Percentiles rank a stretch among this genome's conserved stretches.
These are phyloP conservation scores for Aquilaria agallochum DNA, from an alignment of 441 rosid species.

Conservation along the genomic window DNA sequence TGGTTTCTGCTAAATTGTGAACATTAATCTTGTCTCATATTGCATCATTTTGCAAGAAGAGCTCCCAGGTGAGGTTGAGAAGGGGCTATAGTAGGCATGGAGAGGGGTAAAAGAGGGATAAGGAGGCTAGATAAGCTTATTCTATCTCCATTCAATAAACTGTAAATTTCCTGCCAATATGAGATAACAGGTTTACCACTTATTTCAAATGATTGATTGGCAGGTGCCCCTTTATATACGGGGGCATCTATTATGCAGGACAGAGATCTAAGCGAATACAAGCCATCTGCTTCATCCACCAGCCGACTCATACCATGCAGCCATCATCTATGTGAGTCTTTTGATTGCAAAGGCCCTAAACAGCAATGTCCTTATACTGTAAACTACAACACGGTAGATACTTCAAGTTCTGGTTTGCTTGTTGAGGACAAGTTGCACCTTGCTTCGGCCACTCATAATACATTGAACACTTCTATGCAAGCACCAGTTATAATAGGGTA, in stretches of 20 bases:
- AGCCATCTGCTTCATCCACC: constrained; percentile 63
- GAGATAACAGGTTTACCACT: constrained; percentile 66
- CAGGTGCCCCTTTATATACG: constrained; percentile 87
- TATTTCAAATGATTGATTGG: constrained; percentile 88
- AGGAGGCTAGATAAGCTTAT: too few species aligned
- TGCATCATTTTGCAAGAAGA: too few species aligned
- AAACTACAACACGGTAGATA: constrained; percentile 43
- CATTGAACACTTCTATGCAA: constrained; percentile 43
- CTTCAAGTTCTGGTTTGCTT: constrained; percentile 79
- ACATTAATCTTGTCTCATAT: too few species aligned
- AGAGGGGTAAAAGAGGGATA: too few species aligned
- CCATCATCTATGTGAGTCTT: constrained; percentile 53
- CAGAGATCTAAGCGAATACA: constrained; percentile 68
- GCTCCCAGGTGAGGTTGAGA: too few species aligned
- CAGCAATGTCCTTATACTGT: constrained; percentile 64
- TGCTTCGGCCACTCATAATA: constrained; percentile 32
- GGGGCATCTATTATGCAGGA: constrained; percentile 97
- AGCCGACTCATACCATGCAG: constrained; percentile 66
- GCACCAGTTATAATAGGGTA: constrained; percentile 74
- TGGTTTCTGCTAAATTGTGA: too few species aligned
- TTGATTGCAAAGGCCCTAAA: constrained; percentile 49
- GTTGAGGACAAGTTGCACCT: constrained; percentile 68
- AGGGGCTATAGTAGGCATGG: too few species aligned
- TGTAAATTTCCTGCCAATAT: constrained; percentile 22
- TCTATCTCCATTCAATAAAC: constrained; percentile 1